phyloP scores from a whole-genome alignment of 2,329 filamentous ascomycete species.

The Aspergillus persii region DNA sequence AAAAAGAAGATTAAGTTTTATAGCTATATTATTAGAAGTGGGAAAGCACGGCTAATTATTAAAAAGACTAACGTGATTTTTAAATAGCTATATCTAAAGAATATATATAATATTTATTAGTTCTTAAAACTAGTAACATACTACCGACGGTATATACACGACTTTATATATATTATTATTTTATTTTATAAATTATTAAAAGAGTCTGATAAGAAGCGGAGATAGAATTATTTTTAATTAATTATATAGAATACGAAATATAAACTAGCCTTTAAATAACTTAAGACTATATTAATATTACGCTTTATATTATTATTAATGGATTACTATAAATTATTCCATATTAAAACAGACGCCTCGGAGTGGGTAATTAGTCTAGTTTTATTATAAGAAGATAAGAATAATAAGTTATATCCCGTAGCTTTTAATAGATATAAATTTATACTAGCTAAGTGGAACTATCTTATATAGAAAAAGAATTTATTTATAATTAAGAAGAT shows the following conservation, averaged over 20 bases:
- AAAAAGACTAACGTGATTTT: too few relatives aligned
- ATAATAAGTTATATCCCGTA: neutral
- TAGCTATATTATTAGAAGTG: too few relatives aligned
- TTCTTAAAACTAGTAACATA: neutral
- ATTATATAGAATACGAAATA: neutral
- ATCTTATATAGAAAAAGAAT: neutral
- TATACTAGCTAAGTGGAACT: neutral
- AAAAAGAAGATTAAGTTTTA: too few relatives aligned
- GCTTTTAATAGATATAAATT: neutral
- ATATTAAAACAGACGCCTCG: neutral
- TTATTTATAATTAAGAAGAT: neutral
- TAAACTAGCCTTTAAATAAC: neutral
- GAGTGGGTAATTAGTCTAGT: neutral
- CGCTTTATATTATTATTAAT: neutral
- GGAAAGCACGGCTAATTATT: too few relatives aligned
- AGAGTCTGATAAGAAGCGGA: neutral
- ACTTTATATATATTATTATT: neutral
- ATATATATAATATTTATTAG: too few relatives aligned
- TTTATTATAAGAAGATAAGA: neutral
- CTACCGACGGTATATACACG: neutral
- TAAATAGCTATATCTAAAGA: too few relatives aligned
- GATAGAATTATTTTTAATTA: neutral
- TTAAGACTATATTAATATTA: neutral
- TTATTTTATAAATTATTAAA: neutral
- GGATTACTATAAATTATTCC: neutral